These are phyloP conservation scores for Euptelea pleiosperma DNA, from an alignment of 164 flowering plant genomes.

Conservation along the genomic window DNA sequence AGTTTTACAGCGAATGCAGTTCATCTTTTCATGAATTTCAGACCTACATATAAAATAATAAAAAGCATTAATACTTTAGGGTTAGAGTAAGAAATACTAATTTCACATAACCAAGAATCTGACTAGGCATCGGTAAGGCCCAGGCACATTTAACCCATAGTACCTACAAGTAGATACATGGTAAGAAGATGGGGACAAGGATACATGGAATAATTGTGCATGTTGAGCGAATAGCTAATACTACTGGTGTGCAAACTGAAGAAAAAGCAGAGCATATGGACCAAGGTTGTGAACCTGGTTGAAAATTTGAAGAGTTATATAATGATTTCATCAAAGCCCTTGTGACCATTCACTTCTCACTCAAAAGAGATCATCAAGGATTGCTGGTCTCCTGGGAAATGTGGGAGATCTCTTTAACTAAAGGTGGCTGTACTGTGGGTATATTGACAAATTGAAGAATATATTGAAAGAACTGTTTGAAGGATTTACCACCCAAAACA, in stretches of 20 bases:
- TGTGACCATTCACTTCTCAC: neutral
- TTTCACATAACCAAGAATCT: neutral
- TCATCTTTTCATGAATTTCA: slow-evolving; percentile 91
- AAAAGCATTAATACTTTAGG: neutral
- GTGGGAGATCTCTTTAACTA: neutral
- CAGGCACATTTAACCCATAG: too few species aligned
- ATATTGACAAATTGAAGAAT: too few species aligned
- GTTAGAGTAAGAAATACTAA: neutral
- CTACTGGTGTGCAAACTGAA: too few species aligned
- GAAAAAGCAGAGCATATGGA: too few species aligned
- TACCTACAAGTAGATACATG: too few species aligned
- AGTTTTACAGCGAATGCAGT: slow-evolving; percentile 70
- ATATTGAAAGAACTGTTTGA: too few species aligned
- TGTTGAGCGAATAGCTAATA: too few species aligned
- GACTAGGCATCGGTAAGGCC: neutral
- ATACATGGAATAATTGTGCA: neutral
- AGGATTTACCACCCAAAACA: too few species aligned
- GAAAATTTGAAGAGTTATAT: neutral
- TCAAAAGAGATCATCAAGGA: neutral
- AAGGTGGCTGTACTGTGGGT: too few species aligned
- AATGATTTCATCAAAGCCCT: neutral
- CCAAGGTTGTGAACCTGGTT: slow-evolving; percentile 4
- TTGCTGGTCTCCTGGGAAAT: neutral
- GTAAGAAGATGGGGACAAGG: too few species aligned
- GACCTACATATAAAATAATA: slow-evolving; percentile 46